Conservation (phyloP, 176 grass and related monocot genomes). For the Bonia amplexicaulis region DNA sequence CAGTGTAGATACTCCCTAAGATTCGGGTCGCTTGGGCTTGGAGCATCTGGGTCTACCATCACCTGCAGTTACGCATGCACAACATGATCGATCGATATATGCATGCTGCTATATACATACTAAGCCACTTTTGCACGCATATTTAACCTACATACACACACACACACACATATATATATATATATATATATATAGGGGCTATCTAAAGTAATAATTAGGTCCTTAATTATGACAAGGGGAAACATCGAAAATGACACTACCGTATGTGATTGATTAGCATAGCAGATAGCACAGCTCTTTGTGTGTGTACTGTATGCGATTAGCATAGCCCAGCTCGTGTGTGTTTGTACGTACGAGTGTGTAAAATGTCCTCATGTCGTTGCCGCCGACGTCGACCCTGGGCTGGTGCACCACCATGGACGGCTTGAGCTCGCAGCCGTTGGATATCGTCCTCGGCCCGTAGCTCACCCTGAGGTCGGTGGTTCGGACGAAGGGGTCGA, state of each 20-base stretch:
- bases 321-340: too few species aligned
- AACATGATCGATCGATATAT: background rate
- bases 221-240: background rate
- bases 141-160: too few species aligned
- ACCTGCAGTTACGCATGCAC: conserved; percentile 21
- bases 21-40: conserved; percentile 67
- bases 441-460: conserved; percentile 42
- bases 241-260: background rate
- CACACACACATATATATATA: too few species aligned
- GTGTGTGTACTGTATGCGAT: too few species aligned
- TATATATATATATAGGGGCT: background rate
- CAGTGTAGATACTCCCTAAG: conserved; percentile 72
- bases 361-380: conserved; percentile 77
- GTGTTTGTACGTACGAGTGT: conserved; percentile 55
- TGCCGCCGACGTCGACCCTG: conserved; percentile 72
- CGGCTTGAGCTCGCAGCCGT: conserved; percentile 79
- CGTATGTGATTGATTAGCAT: background rate
- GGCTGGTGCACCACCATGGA: conserved; percentile 68
- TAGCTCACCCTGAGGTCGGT: conserved; percentile 45
- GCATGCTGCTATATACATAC: background rate
- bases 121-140: background rate
- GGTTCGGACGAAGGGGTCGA: conserved; percentile 63
- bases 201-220: background rate
- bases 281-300: background rate
- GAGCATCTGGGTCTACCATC: conserved; percentile 82